Conservation (phyloP, 306 rosid species). For the Quercus variabilis region DNA sequence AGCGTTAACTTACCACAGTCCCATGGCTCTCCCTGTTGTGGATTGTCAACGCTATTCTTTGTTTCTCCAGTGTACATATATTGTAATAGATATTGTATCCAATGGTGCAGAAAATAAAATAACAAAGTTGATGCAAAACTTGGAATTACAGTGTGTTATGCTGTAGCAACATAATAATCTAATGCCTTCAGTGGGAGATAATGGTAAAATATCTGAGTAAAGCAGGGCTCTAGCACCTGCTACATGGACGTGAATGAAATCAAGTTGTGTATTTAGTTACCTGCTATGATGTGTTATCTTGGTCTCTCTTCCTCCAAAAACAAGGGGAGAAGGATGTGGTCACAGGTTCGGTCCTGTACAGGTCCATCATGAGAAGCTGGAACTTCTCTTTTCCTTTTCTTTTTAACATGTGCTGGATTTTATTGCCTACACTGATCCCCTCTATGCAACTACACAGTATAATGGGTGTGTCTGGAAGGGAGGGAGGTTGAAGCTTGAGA, state of each 20-base stretch:
- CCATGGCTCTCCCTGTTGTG: not conserved
- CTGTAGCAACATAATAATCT: not conserved
- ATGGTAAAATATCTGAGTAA: not conserved
- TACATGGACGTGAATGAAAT: not conserved
- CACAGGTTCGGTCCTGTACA: not conserved
- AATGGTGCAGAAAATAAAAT: not conserved
- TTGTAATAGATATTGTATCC: not conserved
- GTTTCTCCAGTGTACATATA: not conserved
- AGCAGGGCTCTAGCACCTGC: not conserved
- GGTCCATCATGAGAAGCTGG: not conserved
- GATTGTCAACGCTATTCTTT: not conserved
- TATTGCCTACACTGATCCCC: not conserved
- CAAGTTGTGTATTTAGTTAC: not conserved
- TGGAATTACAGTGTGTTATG: not conserved
- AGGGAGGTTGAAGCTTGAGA: conserved; percentile 74
- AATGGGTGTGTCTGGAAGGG: conserved; percentile 98
- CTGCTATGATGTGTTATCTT: not conserved
- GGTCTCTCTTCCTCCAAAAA: not conserved
- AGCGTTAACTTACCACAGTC: not conserved
- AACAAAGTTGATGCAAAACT: not conserved
- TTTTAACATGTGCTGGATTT: not conserved
- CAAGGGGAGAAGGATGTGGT: not conserved
- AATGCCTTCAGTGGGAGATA: not conserved
- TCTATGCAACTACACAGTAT: conserved; percentile 44
- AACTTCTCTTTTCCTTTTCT: not conserved